Evolutionary conservation across 768 basidiomycete genomes (phyloP).

Genomic region (Mycena leptocephala): DNA sequence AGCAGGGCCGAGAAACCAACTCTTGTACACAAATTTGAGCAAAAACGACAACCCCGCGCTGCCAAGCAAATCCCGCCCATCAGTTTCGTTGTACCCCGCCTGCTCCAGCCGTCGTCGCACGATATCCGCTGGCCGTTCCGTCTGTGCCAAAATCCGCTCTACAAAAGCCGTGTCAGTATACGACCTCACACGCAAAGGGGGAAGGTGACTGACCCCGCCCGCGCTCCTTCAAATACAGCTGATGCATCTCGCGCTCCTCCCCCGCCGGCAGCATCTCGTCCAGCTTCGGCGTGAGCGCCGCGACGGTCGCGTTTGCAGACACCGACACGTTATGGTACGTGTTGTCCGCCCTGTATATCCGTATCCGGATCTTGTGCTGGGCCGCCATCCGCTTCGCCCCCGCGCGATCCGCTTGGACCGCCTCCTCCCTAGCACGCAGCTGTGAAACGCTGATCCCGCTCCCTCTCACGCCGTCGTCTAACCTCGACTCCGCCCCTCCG

Average conservation of each 20-base stretch:
- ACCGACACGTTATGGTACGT: slow-evolving; percentile 82
- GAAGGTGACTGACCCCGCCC: slow-evolving; percentile 72
- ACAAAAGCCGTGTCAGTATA: slow-evolving; percentile 14
- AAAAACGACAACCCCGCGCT: slow-evolving; percentile 86
- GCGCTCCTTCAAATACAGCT: slow-evolving; percentile 82
- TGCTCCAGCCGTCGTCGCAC: slow-evolving; percentile 89
- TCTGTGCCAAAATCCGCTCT: slow-evolving; percentile 89
- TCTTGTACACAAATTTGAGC: slow-evolving; percentile 93
- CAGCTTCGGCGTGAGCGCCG: slow-evolving; percentile 34
- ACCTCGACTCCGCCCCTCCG: slow-evolving; percentile 46
- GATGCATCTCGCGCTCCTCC: slow-evolving; percentile 71
- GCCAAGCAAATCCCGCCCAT: slow-evolving; percentile 84
- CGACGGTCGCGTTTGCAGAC: slow-evolving; percentile 68
- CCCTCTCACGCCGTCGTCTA: slow-evolving; percentile 44
- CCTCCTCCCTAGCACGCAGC: slow-evolving; percentile 57
- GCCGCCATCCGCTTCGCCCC: slow-evolving; percentile 39
- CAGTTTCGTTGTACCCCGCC: slow-evolving; percentile 89
- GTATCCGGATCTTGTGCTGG: slow-evolving; percentile 78
- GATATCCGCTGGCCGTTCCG: slow-evolving; percentile 89
- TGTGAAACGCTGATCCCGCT: slow-evolving; percentile 62
- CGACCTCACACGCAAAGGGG: not conserved
- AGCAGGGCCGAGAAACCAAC: slow-evolving; percentile 74
- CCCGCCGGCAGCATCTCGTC: slow-evolving; percentile 36
- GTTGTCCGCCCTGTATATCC: slow-evolving; percentile 84
- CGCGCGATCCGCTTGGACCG: slow-evolving; percentile 71